Percentiles rank a stretch among this genome's conserved stretches.
These are phyloP conservation scores for Ceratobasidium sp. DNA, from an alignment of 1,284 basidiomycete genomes.

Conservation along the genomic window DNA sequence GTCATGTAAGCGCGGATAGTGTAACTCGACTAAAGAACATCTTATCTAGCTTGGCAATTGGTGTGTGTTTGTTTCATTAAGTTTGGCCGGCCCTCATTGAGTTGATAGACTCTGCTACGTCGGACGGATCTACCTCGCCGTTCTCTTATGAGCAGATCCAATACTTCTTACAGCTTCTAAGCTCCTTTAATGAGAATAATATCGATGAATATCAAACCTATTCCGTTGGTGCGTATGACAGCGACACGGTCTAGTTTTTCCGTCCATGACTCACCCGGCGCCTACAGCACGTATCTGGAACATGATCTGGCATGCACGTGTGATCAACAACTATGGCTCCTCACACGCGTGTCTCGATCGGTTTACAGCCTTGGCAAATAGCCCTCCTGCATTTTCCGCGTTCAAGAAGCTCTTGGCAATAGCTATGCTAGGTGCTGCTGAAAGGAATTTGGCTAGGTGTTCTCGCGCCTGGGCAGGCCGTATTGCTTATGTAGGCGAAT, in stretches of 20 bases:
- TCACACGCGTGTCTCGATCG: conserved; percentile 7
- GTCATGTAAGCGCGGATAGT: no score
- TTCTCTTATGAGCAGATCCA: not conserved
- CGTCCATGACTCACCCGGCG: no score
- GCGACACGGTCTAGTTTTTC: no score
- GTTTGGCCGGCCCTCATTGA: not conserved
- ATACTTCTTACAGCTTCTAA: not conserved
- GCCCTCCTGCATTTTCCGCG: not conserved
- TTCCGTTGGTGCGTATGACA: no score
- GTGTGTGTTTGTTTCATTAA: not conserved
- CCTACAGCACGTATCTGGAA: no score
- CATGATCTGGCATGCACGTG: no score
- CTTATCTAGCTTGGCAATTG: conserved; percentile 1
- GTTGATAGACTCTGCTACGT: not conserved
- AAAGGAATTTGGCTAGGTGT: not conserved
- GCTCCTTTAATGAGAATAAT: no score
- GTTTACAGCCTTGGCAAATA: not conserved
- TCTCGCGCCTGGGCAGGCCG: conserved; percentile 4
- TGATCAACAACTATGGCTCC: conserved; percentile 7
- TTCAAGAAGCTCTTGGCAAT: not conserved
- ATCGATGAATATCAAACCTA: no score
- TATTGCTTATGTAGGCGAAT: conserved; percentile 22
- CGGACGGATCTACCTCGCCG: no score
- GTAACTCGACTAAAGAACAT: no score
- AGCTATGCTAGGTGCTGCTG: no score